Evolutionary conservation across 1,284 basidiomycete species (phyloP).

Genomic region (Cutaneotrichosporon sp.): DNA sequence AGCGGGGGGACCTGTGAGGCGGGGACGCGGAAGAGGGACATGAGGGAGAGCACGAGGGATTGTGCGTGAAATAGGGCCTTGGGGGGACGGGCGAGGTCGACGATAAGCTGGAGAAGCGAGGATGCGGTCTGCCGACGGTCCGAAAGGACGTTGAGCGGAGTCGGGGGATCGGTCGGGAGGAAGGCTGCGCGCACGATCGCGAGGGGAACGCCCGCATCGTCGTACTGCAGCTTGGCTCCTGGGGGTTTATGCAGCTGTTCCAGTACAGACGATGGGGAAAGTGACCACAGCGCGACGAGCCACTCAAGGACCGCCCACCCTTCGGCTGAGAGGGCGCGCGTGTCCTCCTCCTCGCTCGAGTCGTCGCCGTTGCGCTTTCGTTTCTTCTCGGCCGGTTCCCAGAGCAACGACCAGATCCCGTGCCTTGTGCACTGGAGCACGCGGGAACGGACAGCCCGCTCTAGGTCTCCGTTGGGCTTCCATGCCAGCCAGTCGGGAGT

Average conservation of each 20-base stretch:
- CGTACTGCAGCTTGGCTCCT: slow-evolving; percentile 14
- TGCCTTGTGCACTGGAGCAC: slow-evolving; percentile 15
- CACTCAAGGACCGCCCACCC: slow-evolving; percentile 35
- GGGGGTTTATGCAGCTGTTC: slow-evolving; percentile 24
- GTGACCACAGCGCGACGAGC: slow-evolving; percentile 29
- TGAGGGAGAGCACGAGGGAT: slow-evolving; percentile 18
- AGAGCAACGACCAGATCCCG: slow-evolving; percentile 31
- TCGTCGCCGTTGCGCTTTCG: background rate
- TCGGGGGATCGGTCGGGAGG: background rate
- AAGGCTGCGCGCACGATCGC: slow-evolving; percentile 14
- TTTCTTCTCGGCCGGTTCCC: slow-evolving; percentile 13
- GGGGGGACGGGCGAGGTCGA: slow-evolving; percentile 10
- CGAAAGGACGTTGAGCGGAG: background rate
- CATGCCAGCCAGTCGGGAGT: slow-evolving; percentile 7
- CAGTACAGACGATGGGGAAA: slow-evolving; percentile 19
- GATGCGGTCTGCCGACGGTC: slow-evolving; percentile 4
- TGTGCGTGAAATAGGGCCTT: slow-evolving; percentile 22
- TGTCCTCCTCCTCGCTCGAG: background rate
- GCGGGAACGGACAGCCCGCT: slow-evolving; percentile 10
- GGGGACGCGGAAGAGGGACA: slow-evolving; percentile 18
- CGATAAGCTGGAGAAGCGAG: slow-evolving; percentile 18
- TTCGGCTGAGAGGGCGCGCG: background rate
- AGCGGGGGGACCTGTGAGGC: slow-evolving; percentile 6
- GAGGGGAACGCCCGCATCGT: slow-evolving; percentile 21
- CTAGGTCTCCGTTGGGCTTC: slow-evolving; percentile 4